Percentiles rank a stretch among this genome's conserved stretches.
phyloP scores from a whole-genome alignment of 2,329 filamentous ascomycete species.

The Thermomyces lanuginosus region DNA sequence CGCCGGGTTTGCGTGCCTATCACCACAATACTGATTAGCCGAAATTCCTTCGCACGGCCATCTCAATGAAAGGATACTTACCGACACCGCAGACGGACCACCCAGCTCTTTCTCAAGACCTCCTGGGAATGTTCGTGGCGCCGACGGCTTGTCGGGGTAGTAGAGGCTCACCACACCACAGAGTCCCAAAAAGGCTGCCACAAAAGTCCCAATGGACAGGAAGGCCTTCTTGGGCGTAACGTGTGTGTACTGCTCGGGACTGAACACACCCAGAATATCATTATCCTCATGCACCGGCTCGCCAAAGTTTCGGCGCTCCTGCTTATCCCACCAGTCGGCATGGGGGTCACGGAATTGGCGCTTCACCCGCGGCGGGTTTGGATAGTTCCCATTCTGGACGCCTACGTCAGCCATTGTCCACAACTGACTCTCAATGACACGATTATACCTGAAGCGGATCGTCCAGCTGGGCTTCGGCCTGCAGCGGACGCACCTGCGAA shows the following conservation, averaged over 20 bases:
- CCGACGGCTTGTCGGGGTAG: constrained; percentile 57
- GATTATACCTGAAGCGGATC: constrained; percentile 28
- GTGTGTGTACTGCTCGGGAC: constrained; percentile 78
- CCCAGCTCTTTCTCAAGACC: constrained; percentile 62
- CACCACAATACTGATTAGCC: constrained; percentile 1
- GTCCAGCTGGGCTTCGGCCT: constrained; percentile 21
- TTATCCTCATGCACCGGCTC: constrained; percentile 95
- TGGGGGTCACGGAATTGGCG: constrained; percentile 86
- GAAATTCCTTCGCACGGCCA: not conserved
- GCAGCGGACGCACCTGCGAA: constrained; percentile 23
- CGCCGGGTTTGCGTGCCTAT: constrained; percentile 24
- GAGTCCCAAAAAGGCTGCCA: constrained; percentile 46
- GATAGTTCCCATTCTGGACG: constrained; percentile 31
- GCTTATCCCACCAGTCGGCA: constrained; percentile 90
- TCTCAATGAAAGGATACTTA: constrained; percentile 32
- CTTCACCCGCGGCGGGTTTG: constrained; percentile 48
- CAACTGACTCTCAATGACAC: not conserved
- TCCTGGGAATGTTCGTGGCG: constrained; percentile 50
- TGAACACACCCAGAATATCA: constrained; percentile 80
- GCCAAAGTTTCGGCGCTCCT: constrained; percentile 91
- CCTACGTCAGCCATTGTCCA: constrained; percentile 2
- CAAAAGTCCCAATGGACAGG: constrained; percentile 51
- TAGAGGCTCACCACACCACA: constrained; percentile 50
- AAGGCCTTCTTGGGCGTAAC: constrained; percentile 54
- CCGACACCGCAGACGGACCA: constrained; percentile 48